phyloP scores from a whole-genome alignment of 768 basidiomycete genomes.

The Auriscalpium orientale region DNA sequence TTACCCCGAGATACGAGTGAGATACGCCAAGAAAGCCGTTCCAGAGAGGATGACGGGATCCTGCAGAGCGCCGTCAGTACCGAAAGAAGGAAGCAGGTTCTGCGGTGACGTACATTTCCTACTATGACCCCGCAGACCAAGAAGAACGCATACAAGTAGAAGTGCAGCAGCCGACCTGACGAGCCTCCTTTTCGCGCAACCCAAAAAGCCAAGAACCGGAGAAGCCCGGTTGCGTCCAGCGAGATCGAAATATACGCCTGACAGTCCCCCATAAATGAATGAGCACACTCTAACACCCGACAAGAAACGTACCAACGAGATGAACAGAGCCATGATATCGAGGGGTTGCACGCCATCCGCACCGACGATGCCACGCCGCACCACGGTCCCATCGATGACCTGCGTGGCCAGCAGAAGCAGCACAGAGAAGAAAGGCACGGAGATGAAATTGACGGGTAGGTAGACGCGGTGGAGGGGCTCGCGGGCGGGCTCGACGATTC shows the following conservation, averaged over 20 bases:
- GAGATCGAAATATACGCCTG: constrained; percentile 85
- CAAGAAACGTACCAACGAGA: constrained; percentile 52
- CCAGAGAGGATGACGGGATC: constrained; percentile 92
- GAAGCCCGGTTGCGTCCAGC: constrained; percentile 80
- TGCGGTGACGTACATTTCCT: constrained; percentile 51
- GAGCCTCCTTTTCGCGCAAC: constrained; percentile 68
- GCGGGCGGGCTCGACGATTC: constrained; percentile 1
- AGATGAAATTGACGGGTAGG: constrained; percentile 24
- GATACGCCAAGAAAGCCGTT: constrained; percentile 85
- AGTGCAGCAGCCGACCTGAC: constrained; percentile 64
- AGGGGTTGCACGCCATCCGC: constrained; percentile 77
- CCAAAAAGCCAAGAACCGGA: constrained; percentile 84
- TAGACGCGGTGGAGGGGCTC: constrained; percentile 5
- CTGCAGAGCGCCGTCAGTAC: constrained; percentile 11
- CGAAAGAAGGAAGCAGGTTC: neutral
- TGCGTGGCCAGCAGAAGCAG: constrained; percentile 22
- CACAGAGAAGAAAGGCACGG: constrained; percentile 24
- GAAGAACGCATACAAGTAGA: constrained; percentile 81
- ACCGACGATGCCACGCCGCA: constrained; percentile 76
- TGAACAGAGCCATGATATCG: constrained; percentile 89
- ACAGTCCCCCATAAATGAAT: neutral
- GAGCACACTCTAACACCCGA: neutral
- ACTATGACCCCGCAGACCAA: constrained; percentile 67
- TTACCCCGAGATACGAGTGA: constrained; percentile 57
- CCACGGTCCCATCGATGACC: constrained; percentile 29